Evolutionary conservation across 768 basidiomycete species (phyloP), one percentile per base, ranked within the genome.

Genomic region (Termitomyces sp.): DNA sequence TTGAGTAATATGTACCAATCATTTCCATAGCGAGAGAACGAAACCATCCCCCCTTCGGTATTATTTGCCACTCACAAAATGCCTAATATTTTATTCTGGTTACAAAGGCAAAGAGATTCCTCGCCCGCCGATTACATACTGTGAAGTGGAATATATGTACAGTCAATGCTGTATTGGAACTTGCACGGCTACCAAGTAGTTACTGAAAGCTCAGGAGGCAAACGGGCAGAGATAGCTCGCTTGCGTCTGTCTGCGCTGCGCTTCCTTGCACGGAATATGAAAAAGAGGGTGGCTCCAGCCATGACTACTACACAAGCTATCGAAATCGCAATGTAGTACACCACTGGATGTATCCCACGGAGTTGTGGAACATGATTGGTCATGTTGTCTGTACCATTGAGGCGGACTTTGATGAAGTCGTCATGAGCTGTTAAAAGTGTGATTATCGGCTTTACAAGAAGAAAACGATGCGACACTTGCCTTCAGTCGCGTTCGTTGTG

Each of bases 401-500:
- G 64, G 11, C 75, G 71, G 34, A 71, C 64, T 46, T 71, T 65
- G 17, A 78, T 75, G 63, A 78, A 77, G 63, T 75, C 74, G 20
- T 61, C 29, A 65, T 83, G 77, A 5, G 76, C 73, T 75, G 63
- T 25, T 15, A 37, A 29, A 52, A 40, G 12, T 51, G 40, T 53
- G 10, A 48, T 25, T 37, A 31, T 2, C 6, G n/a, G 36, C 15
- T 20, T 14, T 32, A 54, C 56, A n/a, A 31, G 37, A 34, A 11
- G 15, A 42, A 17, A 42, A 38, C 45, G 66, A 69, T 52, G 65
- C 67, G 40, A 56, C 17, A 48, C 63, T 17, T 14, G 78, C 81
- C 74, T 74, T 78, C 71, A 5, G 76, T 66, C 34, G 73, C 68
- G 64, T 84, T 74, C 55, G 88, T 89, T 9, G 77, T 75, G 0